phyloP scores from a whole-genome alignment of 148 eudicot species.

The Cornus controversa region DNA sequence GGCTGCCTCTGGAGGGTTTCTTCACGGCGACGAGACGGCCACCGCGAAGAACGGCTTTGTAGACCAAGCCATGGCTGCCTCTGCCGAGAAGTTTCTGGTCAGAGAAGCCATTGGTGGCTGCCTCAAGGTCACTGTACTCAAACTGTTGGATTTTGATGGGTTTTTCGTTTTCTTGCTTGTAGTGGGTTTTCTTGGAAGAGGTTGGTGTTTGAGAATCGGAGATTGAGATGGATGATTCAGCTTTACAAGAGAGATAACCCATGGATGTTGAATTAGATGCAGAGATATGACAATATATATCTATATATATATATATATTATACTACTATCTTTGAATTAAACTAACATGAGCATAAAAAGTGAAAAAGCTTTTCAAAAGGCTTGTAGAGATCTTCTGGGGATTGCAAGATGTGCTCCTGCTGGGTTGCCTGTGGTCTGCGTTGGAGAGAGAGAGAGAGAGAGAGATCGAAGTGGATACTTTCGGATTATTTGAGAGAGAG shows the following conservation, averaged over 20 bases:
- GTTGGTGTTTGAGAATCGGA: constrained; percentile 35
- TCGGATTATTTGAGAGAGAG: not conserved
- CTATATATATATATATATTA: no score
- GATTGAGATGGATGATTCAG: constrained; percentile 48
- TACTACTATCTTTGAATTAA: not conserved
- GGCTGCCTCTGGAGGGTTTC: constrained; percentile 44
- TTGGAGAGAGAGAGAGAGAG: not conserved
- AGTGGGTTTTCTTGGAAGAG: constrained; percentile 16
- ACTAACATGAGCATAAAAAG: not conserved
- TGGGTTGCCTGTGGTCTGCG: not conserved
- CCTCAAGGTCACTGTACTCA: constrained; percentile 60
- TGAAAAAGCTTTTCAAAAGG: not conserved
- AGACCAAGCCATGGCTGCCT: constrained; percentile 95
- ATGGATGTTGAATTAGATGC: constrained; percentile 27
- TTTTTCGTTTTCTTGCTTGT: constrained; percentile 17
- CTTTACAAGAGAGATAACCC: constrained; percentile 83
- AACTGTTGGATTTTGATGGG: constrained; percentile 61
- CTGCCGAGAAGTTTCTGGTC: constrained; percentile 69
- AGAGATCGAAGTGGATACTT: not conserved
- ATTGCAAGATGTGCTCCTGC: not conserved
- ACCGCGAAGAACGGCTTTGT: constrained; percentile 65
- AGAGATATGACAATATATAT: constrained; percentile 1
- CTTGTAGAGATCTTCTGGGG: not conserved
- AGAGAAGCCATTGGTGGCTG: constrained; percentile 77
- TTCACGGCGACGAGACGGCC: constrained; percentile 84